These are phyloP conservation scores for Petunia hybrid DNA, from an alignment of 305 asterid species.

Conservation along the genomic window DNA sequence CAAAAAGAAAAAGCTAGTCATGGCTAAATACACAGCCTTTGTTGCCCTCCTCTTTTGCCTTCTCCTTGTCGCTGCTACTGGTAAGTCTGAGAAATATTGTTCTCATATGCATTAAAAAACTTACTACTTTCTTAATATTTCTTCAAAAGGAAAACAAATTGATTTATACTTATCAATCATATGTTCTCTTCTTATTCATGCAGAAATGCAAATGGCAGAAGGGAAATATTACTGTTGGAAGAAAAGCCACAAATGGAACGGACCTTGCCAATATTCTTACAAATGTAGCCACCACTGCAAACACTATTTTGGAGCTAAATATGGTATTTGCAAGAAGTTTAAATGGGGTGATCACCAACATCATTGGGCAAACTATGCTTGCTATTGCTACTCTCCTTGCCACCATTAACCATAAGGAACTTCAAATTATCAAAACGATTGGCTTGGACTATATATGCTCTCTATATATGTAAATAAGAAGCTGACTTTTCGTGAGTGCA, in stretches of 20 bases:
- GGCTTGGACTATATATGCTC: background rate
- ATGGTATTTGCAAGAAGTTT: background rate
- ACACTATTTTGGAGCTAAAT: background rate
- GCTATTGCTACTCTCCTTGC: constrained; percentile 28
- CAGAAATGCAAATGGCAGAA: constrained; percentile 24
- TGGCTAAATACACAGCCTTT: background rate
- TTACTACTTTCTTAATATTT: too few species aligned
- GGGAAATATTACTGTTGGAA: constrained; percentile 22
- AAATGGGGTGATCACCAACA: background rate
- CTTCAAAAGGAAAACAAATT: too few species aligned
- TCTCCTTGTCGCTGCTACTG: constrained; percentile 25
- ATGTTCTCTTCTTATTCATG: background rate
- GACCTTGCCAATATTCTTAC: background rate
- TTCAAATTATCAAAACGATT: background rate
- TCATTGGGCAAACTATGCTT: constrained; percentile 17
- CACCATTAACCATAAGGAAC: background rate
- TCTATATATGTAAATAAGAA: too few species aligned
- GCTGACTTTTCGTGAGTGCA: background rate
- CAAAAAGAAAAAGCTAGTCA: background rate
- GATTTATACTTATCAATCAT: background rate
- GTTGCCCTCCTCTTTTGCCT: constrained; percentile 15
- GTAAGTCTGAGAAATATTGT: background rate
- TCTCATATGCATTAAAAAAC: too few species aligned
- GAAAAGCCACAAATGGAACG: constrained; percentile 24
- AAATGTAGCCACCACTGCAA: constrained; percentile 22